phyloP scores from a whole-genome alignment of 2,329 filamentous ascomycete genomes.

The Cryphonectria japonica region DNA sequence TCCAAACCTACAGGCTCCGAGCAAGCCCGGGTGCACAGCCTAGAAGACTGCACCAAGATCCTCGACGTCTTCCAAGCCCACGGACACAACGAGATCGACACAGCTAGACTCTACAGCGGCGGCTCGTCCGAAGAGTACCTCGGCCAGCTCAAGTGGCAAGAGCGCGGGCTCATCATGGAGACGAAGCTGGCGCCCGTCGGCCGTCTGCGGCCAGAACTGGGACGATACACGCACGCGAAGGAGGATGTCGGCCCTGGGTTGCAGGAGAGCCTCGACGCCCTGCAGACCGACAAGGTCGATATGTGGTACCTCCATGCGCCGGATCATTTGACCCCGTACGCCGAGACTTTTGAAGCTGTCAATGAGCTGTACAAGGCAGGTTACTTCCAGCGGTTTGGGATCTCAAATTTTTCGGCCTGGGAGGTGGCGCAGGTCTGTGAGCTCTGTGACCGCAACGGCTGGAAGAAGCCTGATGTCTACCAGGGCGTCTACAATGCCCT shows the following conservation, averaged over 20 bases:
- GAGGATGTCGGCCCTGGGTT: constrained; percentile 41
- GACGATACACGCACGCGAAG: constrained; percentile 32
- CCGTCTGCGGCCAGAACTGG: constrained; percentile 21
- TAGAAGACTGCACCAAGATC: constrained; percentile 59
- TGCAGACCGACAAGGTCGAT: constrained; percentile 46
- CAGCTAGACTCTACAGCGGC: constrained; percentile 65
- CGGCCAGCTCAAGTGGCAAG: constrained; percentile 43
- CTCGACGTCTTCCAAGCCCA: constrained; percentile 67
- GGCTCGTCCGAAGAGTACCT: constrained; percentile 64
- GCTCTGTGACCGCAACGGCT: constrained; percentile 46
- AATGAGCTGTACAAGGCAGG: constrained; percentile 50
- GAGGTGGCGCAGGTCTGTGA: constrained; percentile 53
- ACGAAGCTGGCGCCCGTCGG: constrained; percentile 46
- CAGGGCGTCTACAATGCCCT: constrained; percentile 43
- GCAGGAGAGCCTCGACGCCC: constrained; percentile 41
- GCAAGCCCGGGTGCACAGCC: constrained; percentile 36
- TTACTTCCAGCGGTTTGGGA: constrained; percentile 47
- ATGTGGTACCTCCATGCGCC: constrained; percentile 56
- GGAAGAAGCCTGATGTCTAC: constrained; percentile 48
- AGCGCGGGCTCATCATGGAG: constrained; percentile 45
- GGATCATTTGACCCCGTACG: constrained; percentile 49
- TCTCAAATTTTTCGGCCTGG: constrained; percentile 50
- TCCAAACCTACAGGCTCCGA: constrained; percentile 31
- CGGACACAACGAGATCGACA: constrained; percentile 72
- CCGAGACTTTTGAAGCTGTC: constrained; percentile 50